Evolutionary conservation across 1,284 basidiomycete genomes (phyloP).

Genomic region (Papiliotrema laurentii): DNA sequence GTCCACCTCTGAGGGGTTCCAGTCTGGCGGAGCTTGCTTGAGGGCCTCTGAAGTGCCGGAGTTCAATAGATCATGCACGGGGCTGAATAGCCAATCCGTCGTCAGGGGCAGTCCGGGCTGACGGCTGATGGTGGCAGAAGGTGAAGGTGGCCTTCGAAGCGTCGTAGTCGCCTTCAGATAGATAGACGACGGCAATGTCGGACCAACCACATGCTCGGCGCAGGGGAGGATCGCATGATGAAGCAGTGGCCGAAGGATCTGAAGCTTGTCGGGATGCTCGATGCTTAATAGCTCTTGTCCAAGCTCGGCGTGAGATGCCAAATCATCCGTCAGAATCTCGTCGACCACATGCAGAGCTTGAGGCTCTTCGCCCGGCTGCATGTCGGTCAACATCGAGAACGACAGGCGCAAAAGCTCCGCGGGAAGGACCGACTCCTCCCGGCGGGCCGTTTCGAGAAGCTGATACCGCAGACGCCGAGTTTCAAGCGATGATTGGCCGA

Average conservation of each 20-base stretch:
- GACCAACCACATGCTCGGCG: slow-evolving; percentile 39
- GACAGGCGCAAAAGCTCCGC: not conserved
- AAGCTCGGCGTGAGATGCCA: not conserved
- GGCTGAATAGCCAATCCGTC: slow-evolving; percentile 66
- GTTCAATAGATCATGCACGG: slow-evolving; percentile 75
- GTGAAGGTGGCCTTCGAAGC: slow-evolving; percentile 36
- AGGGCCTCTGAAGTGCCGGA: slow-evolving; percentile 72
- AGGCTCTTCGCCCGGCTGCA: slow-evolving; percentile 42
- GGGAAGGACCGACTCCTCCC: not conserved
- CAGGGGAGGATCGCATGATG: slow-evolving; percentile 44
- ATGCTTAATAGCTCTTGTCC: not conserved
- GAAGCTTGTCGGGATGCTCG: slow-evolving; percentile 32
- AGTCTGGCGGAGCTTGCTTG: slow-evolving; percentile 61
- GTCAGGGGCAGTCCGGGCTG: slow-evolving; percentile 60
- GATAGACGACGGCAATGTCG: slow-evolving; percentile 31
- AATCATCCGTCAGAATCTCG: slow-evolving; percentile 32
- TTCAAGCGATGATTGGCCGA: not conserved
- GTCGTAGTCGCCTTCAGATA: slow-evolving; percentile 48
- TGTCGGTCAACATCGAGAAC: not conserved
- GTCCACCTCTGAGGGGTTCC: slow-evolving; percentile 77
- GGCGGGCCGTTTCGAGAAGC: not conserved
- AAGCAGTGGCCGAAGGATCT: slow-evolving; percentile 48
- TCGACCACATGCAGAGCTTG: slow-evolving; percentile 44
- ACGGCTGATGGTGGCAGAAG: slow-evolving; percentile 3
- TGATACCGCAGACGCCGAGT: not conserved